Conservation (phyloP, 768 basidiomycete species). For the Xanthoconium stramineum region DNA sequence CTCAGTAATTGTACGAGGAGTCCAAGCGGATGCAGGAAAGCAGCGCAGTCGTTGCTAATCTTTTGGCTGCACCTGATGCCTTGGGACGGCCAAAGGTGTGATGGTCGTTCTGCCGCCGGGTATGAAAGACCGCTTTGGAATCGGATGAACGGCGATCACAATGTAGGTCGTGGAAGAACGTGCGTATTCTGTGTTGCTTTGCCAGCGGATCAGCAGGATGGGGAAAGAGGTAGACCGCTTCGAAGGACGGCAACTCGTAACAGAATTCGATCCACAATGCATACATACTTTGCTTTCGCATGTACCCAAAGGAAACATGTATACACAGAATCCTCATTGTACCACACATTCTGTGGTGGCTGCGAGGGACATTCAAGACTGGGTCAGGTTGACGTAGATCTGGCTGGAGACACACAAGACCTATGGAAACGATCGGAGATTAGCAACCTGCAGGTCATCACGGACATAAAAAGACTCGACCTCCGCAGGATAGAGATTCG, state of each 20-base stretch:
- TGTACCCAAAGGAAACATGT: too few species aligned
- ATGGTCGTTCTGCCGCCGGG: not conserved
- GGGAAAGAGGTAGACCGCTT: not conserved
- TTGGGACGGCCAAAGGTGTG: slow-evolving; percentile 13
- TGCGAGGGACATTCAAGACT: slow-evolving; percentile 3
- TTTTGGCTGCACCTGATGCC: slow-evolving; percentile 33
- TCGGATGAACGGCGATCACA: too few species aligned
- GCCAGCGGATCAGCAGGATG: not conserved
- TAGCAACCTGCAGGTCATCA: not conserved
- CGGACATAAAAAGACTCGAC: slow-evolving; percentile 30
- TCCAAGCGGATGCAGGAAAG: slow-evolving; percentile 55
- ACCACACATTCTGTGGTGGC: not conserved
- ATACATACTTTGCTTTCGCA: too few species aligned
- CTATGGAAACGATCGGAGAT: slow-evolving; percentile 5
- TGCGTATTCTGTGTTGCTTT: not conserved
- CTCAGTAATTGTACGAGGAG: slow-evolving; percentile 48
- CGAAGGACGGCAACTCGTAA: not conserved
- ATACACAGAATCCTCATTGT: not conserved
- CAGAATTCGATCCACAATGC: too few species aligned
- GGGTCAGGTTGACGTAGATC: slow-evolving; percentile 22
- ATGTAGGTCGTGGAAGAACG: not conserved
- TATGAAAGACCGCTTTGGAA: not conserved
- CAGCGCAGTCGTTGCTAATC: slow-evolving; percentile 48
- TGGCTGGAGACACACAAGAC: slow-evolving; percentile 26
- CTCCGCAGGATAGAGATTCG: slow-evolving; percentile 58